Evolutionary conservation across 371 early-diverging fungal genomes (phyloP).

Genomic region (Mucor sp.): DNA sequence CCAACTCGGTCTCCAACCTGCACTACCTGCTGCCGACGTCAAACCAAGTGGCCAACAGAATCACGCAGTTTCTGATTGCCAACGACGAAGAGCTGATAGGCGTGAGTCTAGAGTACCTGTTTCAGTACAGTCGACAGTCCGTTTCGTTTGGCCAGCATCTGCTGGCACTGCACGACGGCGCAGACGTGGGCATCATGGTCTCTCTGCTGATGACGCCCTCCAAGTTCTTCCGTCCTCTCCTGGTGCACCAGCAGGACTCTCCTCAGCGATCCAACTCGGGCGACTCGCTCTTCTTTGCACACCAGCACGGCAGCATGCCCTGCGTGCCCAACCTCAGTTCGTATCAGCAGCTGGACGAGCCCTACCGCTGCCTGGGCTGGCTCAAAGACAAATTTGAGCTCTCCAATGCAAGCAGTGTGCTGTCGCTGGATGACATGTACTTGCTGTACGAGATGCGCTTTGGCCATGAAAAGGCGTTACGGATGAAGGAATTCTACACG

Average conservation of each 20-base stretch:
- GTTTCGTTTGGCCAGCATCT: conserved; percentile 51
- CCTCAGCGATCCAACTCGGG: conserved; percentile 11
- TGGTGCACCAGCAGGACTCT: background rate
- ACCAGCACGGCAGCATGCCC: conserved; percentile 21
- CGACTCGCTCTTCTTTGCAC: background rate
- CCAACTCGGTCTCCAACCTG: conserved; percentile 52
- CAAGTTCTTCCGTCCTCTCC: conserved; percentile 31
- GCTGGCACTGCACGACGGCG: conserved; percentile 46
- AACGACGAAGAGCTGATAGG: conserved; percentile 75
- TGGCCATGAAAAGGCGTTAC: conserved; percentile 34
- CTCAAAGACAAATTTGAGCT: conserved; percentile 41
- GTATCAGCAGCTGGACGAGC: conserved; percentile 37
- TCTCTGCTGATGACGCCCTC: conserved; percentile 46
- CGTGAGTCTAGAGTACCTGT: conserved; percentile 71
- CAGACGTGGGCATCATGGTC: conserved; percentile 55
- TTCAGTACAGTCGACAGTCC: conserved; percentile 65
- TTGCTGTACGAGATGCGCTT: conserved; percentile 32
- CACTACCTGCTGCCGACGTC: conserved; percentile 34
- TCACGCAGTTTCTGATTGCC: conserved; percentile 63
- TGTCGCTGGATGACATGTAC: conserved; percentile 38
- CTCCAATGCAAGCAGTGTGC: conserved; percentile 9
- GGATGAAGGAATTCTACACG: conserved; percentile 32
- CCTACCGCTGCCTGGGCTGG: conserved; percentile 45
- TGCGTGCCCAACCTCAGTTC: conserved; percentile 29
- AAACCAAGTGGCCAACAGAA: conserved; percentile 37